A percentile compares a stretch with the other conserved stretches of the same genome.
Evolutionary conservation across 208 protist species (phyloP).

Genomic region (Phytomonas francai): DNA sequence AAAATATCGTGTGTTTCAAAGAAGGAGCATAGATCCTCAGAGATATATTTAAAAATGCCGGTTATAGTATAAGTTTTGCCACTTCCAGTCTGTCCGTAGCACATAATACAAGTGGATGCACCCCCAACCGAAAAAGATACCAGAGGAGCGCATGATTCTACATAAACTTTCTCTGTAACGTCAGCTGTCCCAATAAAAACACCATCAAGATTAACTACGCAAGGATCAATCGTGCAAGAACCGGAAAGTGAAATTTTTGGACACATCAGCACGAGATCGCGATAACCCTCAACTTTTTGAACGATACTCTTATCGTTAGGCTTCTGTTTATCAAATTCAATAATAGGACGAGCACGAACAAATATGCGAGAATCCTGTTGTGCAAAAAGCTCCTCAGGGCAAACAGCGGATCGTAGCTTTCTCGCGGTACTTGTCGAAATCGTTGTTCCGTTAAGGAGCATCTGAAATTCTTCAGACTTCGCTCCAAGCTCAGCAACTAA

Average conservation of each 20-base stretch:
- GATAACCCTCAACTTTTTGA: slow-evolving; percentile 59
- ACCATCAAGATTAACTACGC: slow-evolving; percentile 66
- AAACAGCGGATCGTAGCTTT: slow-evolving; percentile 47
- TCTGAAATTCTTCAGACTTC: slow-evolving; percentile 77
- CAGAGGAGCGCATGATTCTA: slow-evolving; percentile 69
- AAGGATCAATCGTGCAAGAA: slow-evolving; percentile 67
- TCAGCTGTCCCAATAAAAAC: slow-evolving; percentile 59
- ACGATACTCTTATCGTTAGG: slow-evolving; percentile 67
- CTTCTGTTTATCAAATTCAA: slow-evolving; percentile 70
- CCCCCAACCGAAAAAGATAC: slow-evolving; percentile 73
- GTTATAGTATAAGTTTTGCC: slow-evolving; percentile 87
- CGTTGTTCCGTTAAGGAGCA: slow-evolving; percentile 55
- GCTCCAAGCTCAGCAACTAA: slow-evolving; percentile 77
- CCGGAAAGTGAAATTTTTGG: slow-evolving; percentile 81
- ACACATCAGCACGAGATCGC: slow-evolving; percentile 77
- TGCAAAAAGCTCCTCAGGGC: slow-evolving; percentile 73
- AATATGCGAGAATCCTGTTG: slow-evolving; percentile 82
- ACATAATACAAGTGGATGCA: slow-evolving; percentile 78
- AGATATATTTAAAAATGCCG: slow-evolving; percentile 63
- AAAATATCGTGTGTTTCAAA: slow-evolving; percentile 64
- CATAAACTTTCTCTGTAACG: slow-evolving; percentile 60
- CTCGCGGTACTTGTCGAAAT: slow-evolving; percentile 38
- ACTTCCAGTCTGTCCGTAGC: slow-evolving; percentile 89
- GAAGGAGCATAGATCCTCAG: slow-evolving; percentile 43
- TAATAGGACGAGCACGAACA: slow-evolving; percentile 73